Evolutionary conservation across 2,329 filamentous ascomycete species (phyloP).

Genomic region (Phaeophleospora eucalypticola): DNA sequence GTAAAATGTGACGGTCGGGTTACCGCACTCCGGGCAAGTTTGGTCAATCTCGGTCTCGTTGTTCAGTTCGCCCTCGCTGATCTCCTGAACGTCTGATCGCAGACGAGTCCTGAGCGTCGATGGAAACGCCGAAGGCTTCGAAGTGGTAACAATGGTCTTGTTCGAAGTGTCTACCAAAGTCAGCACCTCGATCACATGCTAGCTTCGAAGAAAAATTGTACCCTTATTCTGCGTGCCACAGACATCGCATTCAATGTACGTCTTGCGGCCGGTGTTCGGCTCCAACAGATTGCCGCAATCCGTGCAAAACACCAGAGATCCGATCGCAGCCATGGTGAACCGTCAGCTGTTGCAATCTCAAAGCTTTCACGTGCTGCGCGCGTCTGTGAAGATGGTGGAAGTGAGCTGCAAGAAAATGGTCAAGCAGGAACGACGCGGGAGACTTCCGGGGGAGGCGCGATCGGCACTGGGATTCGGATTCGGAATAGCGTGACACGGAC

Average conservation of each 20-base stretch:
- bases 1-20: slow-evolving; percentile 77
- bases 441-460: neutral
- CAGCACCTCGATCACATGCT: neutral
- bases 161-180: slow-evolving; percentile 62
- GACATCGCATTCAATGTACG: slow-evolving; percentile 74
- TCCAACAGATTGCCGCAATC: slow-evolving; percentile 90
- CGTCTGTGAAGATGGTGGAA: slow-evolving; percentile 11
- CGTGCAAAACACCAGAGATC: slow-evolving; percentile 86
- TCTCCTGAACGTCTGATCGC: slow-evolving; percentile 75
- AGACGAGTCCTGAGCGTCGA: slow-evolving; percentile 78
- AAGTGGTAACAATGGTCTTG: slow-evolving; percentile 72
- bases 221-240: slow-evolving; percentile 83
- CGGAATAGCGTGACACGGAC: too few relatives aligned
- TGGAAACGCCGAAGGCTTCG: slow-evolving; percentile 87
- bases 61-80: slow-evolving; percentile 64
- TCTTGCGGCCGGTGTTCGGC: slow-evolving; percentile 70
- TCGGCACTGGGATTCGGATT: slow-evolving; percentile 2
- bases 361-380: neutral
- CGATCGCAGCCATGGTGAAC: slow-evolving; percentile 74
- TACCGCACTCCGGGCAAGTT: slow-evolving; percentile 75
- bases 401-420: slow-evolving; percentile 5
- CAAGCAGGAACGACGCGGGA: neutral
- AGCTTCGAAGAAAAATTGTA: slow-evolving; percentile 34
- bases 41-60: slow-evolving; percentile 61
- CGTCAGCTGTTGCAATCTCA: neutral